Conservation (phyloP, 192 early-diverging fungal species). For the Polychytrium aggregatum region DNA sequence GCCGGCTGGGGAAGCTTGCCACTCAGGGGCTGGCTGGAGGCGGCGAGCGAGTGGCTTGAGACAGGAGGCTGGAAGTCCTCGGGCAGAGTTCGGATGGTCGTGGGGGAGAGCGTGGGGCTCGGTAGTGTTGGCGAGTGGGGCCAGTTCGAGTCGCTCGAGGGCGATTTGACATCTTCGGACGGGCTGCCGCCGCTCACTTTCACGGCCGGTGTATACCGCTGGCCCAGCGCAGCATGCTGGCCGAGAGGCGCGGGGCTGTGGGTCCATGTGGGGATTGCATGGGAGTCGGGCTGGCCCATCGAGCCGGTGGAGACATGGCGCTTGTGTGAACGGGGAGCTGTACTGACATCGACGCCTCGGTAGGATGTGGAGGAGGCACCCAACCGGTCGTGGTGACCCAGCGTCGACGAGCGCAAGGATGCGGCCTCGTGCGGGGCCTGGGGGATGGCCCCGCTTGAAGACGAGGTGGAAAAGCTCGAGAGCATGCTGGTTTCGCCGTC, state of each 20-base stretch:
- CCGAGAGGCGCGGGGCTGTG: not conserved
- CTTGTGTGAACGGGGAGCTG: too few species aligned
- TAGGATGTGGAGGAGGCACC: too few species aligned
- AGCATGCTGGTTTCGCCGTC: too few species aligned
- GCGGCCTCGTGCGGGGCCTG: too few species aligned
- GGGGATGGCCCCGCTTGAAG: too few species aligned
- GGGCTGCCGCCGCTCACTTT: slow-evolving; percentile 9
- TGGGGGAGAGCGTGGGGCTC: slow-evolving; percentile 36
- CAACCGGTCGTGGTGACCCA: too few species aligned
- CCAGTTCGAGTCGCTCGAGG: not conserved
- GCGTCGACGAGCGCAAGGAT: too few species aligned
- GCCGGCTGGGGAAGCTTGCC: too few species aligned
- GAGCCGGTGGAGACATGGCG: too few species aligned
- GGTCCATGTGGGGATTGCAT: not conserved
- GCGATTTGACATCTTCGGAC: slow-evolving; percentile 3
- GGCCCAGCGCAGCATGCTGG: not conserved
- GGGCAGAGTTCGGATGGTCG: slow-evolving; percentile 6
- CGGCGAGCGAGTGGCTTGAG: not conserved
- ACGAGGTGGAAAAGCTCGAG: too few species aligned
- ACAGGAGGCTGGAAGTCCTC: not conserved
- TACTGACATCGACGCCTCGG: too few species aligned
- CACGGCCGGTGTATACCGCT: slow-evolving; percentile 1
- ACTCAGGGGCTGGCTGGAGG: not conserved
- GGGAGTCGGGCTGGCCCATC: too few species aligned
- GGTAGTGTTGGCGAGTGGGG: slow-evolving; percentile 19